Base-by-base conservation (phyloP, 2,329 filamentous ascomycete genomes). In the Domatiomyces catenatus region DNA sequence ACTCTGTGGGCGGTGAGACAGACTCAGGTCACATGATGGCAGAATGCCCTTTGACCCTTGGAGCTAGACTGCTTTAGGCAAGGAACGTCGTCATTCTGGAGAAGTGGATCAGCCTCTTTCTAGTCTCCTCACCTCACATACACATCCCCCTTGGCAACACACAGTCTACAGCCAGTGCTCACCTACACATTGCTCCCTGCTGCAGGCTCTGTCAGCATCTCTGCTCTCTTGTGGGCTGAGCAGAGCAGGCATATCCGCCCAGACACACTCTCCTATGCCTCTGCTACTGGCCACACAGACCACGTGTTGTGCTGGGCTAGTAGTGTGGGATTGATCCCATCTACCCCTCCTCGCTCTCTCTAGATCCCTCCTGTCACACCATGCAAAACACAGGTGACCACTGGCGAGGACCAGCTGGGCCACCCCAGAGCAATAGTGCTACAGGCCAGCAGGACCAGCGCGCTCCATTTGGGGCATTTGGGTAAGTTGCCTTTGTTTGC, bases 391-490 rank as follows among this genome's bases (percentile, higher is more conserved):
- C 54, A 2, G 45, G 48, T 7, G 58, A 60, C 47, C 54, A 56
- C 64, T 59, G 63, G 64, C 57, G 69, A 66, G 63, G 69, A 66
- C 54, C 67, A 64, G 56, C 63, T 67, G 62, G 67, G 59, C 58
- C 68, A 66, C 58, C 58, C 44, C 51, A 56, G 45, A 44, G 4
- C 32, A 39, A 8, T 2, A 12, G 32, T 15, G 8, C 32, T 4
- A 15, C 43, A 32, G 57, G 59, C 10, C 43, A 52, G 39, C 57
- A 57, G 46, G 48, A 51, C 26, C 53, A 54, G 46, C 51, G 52
- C 10, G 65, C 69, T 54, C 65, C 67, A 44, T 61, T 70, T 57
- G 67, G 67, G 44, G 66, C 67, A 24, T 72, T 69, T 61, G 65
- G 67, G 69, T 71, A 68, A 56, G 64, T 60, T 19, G 32, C 15